Evolutionary conservation across 495 filamentous ascomycete species (phyloP), one percentile per base, ranked within the genome.

Genomic region (Neurospora tetrasperma): DNA sequence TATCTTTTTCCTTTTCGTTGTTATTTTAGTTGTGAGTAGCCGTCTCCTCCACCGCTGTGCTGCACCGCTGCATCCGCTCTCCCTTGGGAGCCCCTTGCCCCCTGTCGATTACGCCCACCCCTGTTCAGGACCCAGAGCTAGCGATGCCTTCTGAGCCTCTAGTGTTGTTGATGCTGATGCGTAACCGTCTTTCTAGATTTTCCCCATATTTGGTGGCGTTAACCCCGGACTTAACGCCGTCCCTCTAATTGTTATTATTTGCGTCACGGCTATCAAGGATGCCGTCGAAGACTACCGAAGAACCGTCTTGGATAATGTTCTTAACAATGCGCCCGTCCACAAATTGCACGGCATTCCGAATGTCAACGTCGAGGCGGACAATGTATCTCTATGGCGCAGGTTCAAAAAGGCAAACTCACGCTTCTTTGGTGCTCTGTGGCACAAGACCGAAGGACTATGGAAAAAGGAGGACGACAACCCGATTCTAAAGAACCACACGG

Each of bases 201-300:
- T 98, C 80, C 88, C 92, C 70, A 97, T 98, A 72, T 99, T 99
- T 79, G 96, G 96, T 75, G 94, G 91, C 73, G 87, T 90, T 39
- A 96, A 97, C 80, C 94, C 96, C 31, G 96, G 90, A 39, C 84
- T 99, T 40, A 95, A 94, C 80, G 89, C 94, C 7, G 92, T 95
- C 40, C 96, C 96, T 69, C 82, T 99, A 78, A 97, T 98, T 77
- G 90, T 98, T 76, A 99, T 99, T 81, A 84, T 99, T n/a, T 84
- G 89, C 74, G 87, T 98, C 69, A 99, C 96, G 10, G 90, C 92
- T 5, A 84, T 97, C 76, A 99, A 98, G 83, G 96, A 99, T 79
- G 96, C 91, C n/a, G 92, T 98, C 74, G 96, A 99, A 82, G 96
- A 99, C 85, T 98, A 93, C 86, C 89, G 96, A 73, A 88, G 96